Conservation (phyloP, 441 rosid genomes). For the Mallotus japonicus region DNA sequence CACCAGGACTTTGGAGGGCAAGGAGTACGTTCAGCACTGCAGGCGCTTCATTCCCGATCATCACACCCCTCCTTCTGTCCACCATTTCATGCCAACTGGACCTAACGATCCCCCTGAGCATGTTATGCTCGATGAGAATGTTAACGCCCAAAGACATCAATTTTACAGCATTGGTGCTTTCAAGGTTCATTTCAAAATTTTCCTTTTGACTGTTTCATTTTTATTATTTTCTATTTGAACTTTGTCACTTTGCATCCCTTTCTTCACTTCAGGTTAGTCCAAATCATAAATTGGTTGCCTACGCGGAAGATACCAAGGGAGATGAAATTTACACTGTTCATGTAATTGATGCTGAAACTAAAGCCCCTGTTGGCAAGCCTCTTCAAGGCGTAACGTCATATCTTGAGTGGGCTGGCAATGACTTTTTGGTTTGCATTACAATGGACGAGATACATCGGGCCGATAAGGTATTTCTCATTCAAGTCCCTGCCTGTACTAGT, state of each 20-base stretch:
- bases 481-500: too few relatives aligned
- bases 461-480: constrained; percentile 56
- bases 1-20: constrained; percentile 62
- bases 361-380: constrained; percentile 48
- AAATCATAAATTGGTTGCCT: constrained; percentile 70
- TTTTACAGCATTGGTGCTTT: constrained; percentile 65
- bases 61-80: constrained; percentile 52
- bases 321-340: constrained; percentile 63
- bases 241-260: neutral
- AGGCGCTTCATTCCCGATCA: constrained; percentile 43
- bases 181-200: constrained; percentile 40
- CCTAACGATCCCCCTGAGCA: constrained; percentile 79
- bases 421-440: constrained; percentile 65
- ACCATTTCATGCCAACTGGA: constrained; percentile 69
- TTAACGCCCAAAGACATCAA: constrained; percentile 51
- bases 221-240: neutral
- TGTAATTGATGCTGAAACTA: constrained; percentile 67
- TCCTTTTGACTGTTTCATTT: neutral
- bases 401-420: constrained; percentile 83
- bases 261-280: constrained; percentile 62
- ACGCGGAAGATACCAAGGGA: constrained; percentile 85
- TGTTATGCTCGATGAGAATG: constrained; percentile 81
- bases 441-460: constrained; percentile 89
- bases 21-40: constrained; percentile 78
- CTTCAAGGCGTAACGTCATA: constrained; percentile 49